Percentiles rank a stretch among this genome's conserved stretches.
Conservation (phyloP, 2,329 filamentous ascomycete genomes). For the Alternaria brassicae region DNA sequence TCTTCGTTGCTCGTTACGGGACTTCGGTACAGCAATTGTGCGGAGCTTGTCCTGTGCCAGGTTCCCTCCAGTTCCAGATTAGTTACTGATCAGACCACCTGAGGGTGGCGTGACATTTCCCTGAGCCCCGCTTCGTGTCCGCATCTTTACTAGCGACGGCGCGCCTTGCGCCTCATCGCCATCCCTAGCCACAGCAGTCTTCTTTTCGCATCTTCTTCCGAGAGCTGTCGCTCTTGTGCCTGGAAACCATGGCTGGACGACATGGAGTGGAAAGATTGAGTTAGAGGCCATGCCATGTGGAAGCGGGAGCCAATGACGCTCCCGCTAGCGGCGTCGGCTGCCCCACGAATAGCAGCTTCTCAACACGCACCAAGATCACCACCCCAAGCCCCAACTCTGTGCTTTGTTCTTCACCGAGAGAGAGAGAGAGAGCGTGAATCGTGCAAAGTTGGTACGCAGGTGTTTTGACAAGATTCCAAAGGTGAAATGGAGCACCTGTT, state of each 20-base stretch:
- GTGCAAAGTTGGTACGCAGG: background rate
- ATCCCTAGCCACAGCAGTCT: background rate
- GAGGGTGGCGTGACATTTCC: slow-evolving; percentile 44
- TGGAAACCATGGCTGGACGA: background rate
- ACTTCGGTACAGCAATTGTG: slow-evolving; percentile 21
- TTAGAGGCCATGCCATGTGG: background rate
- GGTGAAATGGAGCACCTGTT: background rate
- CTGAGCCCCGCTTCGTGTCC: slow-evolving; percentile 19
- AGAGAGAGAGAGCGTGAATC: background rate
- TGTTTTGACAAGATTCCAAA: background rate
- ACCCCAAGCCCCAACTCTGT: background rate
- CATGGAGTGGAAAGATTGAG: slow-evolving; percentile 1
- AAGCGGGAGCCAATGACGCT: slow-evolving; percentile 9
- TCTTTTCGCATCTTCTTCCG: background rate
- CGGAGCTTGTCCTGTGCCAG: slow-evolving; percentile 19
- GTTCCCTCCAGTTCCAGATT: slow-evolving; percentile 15
- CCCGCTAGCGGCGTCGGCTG: slow-evolving; percentile 13
- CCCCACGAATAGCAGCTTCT: background rate
- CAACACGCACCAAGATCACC: background rate
- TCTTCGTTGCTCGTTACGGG: slow-evolving; percentile 21
- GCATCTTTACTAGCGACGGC: slow-evolving; percentile 12
- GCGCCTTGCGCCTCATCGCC: background rate
- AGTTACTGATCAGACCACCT: slow-evolving; percentile 41
- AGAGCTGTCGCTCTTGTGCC: background rate
- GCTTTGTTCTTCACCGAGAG: background rate